Base-by-base conservation (phyloP, 2,329 filamentous ascomycete genomes). In the Colletotrichum higginsianum region DNA sequence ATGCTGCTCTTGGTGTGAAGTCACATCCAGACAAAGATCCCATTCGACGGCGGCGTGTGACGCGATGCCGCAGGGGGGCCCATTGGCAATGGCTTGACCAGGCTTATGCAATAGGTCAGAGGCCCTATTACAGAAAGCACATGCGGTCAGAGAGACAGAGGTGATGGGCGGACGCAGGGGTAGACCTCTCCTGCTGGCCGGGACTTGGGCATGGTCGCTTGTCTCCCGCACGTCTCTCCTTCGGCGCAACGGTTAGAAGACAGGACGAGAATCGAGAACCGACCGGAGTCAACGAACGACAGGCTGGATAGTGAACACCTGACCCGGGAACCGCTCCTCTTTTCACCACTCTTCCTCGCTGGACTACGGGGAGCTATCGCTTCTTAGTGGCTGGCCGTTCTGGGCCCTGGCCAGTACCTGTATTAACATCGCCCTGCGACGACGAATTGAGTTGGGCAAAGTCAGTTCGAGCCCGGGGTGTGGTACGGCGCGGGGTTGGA, bases 401-500 rank as follows among this genome's bases (percentile, higher is more conserved):
- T 55, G 47, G 57, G 67, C 56, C 64, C 57, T 52, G 42, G 49
- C 67, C 50, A 50, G 47, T 50, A 53, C 26, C 26, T 7, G 26
- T 30, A 30, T 30, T 46, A 57, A 16, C 62, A 49, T 44, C 44
- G 50, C 38, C 47, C 62, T 72, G 52, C 58, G 40, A 26, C 26
- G 47, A 62, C 71, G 73, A 74, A 73, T 74, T 61, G 67, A 71
- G 70, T 72, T 71, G 70, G 35, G n/a, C 61, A 66, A 67, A 67
- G 50, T 57, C 58, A 50, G 49, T 46, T 64, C 47, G 47, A 11
- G 35, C 35, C 35, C 35, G 35, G 35, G 58, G 62, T 67, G 71
- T 71, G 71, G 73, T 63, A 73, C 67, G 56, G 71, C 73, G 71
- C 71, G 73, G 73, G 73, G 73, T 74, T 52, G 35, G 58, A 49